Evolutionary conservation across 257 asterid species (phyloP).

Genomic region (Przewalskia tangutica): DNA sequence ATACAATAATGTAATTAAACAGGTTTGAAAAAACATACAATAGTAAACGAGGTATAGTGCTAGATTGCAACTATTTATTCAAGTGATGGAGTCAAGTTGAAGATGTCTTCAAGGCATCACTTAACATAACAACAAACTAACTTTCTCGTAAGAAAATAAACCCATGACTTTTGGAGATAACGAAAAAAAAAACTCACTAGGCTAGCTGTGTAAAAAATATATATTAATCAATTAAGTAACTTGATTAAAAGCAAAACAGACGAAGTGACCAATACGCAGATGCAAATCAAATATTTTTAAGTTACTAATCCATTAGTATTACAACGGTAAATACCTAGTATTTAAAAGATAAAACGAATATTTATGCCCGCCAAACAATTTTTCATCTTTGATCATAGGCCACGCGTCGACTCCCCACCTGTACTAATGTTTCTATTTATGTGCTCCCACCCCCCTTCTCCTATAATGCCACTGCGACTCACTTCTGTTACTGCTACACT

Average conservation of each 20-base stretch:
- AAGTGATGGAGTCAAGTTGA: conserved; percentile 5
- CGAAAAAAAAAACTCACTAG: not conserved
- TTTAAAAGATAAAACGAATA: not conserved
- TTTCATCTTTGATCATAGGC: conserved; percentile 13
- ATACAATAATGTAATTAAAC: not conserved
- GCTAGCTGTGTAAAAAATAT: not conserved
- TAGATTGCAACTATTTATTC: not conserved
- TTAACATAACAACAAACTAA: not conserved
- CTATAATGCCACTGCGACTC: conserved; percentile 8
- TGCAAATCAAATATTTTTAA: not conserved
- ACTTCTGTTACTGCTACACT: not conserved
- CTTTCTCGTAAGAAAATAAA: not conserved
- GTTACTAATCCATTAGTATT: not conserved
- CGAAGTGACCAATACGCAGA: not conserved
- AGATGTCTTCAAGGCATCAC: not conserved
- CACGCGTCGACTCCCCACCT: conserved; percentile 16
- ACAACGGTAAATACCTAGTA: not conserved
- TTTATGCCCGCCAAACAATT: not conserved
- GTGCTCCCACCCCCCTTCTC: not conserved
- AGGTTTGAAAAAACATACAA: not conserved
- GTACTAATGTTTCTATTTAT: conserved; percentile 11
- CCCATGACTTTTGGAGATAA: not conserved
- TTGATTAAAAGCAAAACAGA: not conserved
- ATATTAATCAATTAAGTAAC: not conserved
- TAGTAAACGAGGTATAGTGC: conserved; percentile 2